Percentiles rank a stretch among this genome's conserved stretches.
Evolutionary conservation across 495 filamentous ascomycete genomes (phyloP).

Genomic region (Aspergillus campestris): DNA sequence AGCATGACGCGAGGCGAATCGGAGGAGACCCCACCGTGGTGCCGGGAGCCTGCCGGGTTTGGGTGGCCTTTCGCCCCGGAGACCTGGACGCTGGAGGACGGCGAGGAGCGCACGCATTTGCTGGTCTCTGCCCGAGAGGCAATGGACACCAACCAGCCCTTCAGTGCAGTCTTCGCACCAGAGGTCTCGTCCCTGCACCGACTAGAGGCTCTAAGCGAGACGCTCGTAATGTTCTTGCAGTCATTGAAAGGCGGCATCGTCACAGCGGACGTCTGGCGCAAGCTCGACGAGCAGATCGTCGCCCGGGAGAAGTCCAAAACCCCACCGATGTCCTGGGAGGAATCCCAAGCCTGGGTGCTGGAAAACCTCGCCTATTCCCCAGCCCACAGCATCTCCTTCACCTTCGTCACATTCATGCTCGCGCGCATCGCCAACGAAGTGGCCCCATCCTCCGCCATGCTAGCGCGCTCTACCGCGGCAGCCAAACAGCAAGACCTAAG

Average conservation of each 20-base stretch:
- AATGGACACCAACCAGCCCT: constrained; percentile 55
- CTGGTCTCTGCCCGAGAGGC: constrained; percentile 48
- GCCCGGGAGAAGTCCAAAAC: constrained; percentile 42
- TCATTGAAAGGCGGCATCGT: constrained; percentile 71
- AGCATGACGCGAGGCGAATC: constrained; percentile 59
- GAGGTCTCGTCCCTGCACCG: constrained; percentile 53
- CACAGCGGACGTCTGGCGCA: constrained; percentile 55
- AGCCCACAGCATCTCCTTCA: constrained; percentile 75
- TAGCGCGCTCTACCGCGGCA: constrained; percentile 2
- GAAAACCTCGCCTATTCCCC: constrained; percentile 65
- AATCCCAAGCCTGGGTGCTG: constrained; percentile 58
- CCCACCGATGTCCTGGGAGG: constrained; percentile 43
- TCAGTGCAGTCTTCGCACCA: constrained; percentile 49
- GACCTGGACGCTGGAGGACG: constrained; percentile 39
- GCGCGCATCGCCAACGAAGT: constrained; percentile 41
- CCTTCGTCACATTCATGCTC: constrained; percentile 77
- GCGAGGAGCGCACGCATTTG: constrained; percentile 23
- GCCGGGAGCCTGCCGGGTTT: constrained; percentile 41
- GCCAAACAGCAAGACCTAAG: constrained; percentile 2
- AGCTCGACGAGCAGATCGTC: constrained; percentile 55
- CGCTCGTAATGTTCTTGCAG: constrained; percentile 60
- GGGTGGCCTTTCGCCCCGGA: constrained; percentile 69
- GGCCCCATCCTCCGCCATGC: constrained; percentile 24
- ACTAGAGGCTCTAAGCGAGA: constrained; percentile 60
- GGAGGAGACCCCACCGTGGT: constrained; percentile 44